These are phyloP conservation scores for Orbilia blumenaviensis DNA, from an alignment of 2,329 filamentous ascomycete species.

Conservation along the genomic window DNA sequence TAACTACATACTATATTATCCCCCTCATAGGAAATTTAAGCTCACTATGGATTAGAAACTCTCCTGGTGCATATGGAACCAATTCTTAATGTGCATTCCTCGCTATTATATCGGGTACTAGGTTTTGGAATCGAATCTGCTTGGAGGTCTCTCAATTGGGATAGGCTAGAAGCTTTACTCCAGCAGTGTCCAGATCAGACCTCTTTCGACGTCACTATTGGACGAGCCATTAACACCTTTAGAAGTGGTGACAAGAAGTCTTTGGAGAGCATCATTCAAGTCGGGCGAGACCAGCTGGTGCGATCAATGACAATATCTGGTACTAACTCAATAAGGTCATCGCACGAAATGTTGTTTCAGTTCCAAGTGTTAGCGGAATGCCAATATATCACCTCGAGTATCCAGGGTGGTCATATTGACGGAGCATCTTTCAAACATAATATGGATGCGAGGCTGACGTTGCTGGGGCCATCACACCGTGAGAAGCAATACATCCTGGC, in stretches of 20 bases:
- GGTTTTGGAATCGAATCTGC: slow-evolving; percentile 90
- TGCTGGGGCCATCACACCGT: slow-evolving; percentile 84
- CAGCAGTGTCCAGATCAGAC: slow-evolving; percentile 64
- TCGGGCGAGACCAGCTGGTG: slow-evolving; percentile 75
- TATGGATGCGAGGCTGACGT: slow-evolving; percentile 80
- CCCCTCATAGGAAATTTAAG: neutral
- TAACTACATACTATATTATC: no score
- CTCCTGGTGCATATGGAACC: slow-evolving; percentile 86
- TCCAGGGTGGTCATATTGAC: neutral
- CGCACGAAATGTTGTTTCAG: slow-evolving; percentile 83
- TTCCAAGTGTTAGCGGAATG: slow-evolving; percentile 89
- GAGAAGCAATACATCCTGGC: slow-evolving; percentile 95
- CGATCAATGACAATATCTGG: slow-evolving; percentile 77
- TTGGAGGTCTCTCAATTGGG: slow-evolving; percentile 87
- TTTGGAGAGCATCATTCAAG: slow-evolving; percentile 70
- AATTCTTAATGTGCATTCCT: slow-evolving; percentile 67
- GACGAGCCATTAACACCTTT: slow-evolving; percentile 71
- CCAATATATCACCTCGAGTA: slow-evolving; percentile 63
- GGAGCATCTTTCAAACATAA: slow-evolving; percentile 60
- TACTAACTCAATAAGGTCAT: slow-evolving; percentile 82
- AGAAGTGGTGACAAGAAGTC: slow-evolving; percentile 65
- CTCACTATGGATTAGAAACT: slow-evolving; percentile 68
- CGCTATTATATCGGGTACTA: slow-evolving; percentile 66
- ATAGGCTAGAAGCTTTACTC: slow-evolving; percentile 68
- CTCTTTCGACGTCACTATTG: slow-evolving; percentile 86